phyloP scores from a whole-genome alignment of 345 rosid species.

The Geranium rotundifolium region DNA sequence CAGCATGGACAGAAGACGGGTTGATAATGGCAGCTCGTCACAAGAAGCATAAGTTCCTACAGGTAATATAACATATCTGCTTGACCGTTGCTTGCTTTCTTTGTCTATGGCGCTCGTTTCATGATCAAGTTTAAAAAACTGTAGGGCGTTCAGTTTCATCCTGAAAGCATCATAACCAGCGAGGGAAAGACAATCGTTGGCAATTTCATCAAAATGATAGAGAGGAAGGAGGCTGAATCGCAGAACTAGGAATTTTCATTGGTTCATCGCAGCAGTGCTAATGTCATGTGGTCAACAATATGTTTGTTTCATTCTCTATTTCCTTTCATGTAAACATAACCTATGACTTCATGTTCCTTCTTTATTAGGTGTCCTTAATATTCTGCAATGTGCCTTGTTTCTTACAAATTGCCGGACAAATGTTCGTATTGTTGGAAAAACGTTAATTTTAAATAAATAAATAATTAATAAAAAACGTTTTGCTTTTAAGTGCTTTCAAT shows the following conservation, averaged over 20 bases:
- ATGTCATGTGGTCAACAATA: background rate
- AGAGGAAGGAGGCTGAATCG: constrained; percentile 40
- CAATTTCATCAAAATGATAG: constrained; percentile 62
- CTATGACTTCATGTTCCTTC: background rate
- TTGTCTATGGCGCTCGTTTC: too few species aligned
- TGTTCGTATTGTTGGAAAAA: too few species aligned
- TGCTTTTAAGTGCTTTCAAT: too few species aligned
- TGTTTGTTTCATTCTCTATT: background rate
- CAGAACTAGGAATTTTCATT: constrained; percentile 18
- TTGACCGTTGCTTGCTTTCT: too few species aligned
- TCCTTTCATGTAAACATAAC: too few species aligned
- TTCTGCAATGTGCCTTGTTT: too few species aligned
- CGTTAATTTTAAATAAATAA: too few species aligned
- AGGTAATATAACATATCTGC: constrained; percentile 30
- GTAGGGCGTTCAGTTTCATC: constrained; percentile 98
- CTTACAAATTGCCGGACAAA: too few species aligned
- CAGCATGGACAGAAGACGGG: constrained; percentile 95
- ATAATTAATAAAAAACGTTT: too few species aligned
- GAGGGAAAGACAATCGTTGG: constrained; percentile 64
- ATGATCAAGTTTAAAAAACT: too few species aligned
- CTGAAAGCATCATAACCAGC: constrained; percentile 77
- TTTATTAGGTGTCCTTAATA: too few species aligned
- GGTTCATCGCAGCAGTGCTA: background rate
- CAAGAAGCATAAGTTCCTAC: constrained; percentile 61
- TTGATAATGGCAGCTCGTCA: constrained; percentile 94